Evolutionary conservation across 225 moss, liverwort and hornwort species (phyloP).

Genomic region (Marchantia paleacea): DNA sequence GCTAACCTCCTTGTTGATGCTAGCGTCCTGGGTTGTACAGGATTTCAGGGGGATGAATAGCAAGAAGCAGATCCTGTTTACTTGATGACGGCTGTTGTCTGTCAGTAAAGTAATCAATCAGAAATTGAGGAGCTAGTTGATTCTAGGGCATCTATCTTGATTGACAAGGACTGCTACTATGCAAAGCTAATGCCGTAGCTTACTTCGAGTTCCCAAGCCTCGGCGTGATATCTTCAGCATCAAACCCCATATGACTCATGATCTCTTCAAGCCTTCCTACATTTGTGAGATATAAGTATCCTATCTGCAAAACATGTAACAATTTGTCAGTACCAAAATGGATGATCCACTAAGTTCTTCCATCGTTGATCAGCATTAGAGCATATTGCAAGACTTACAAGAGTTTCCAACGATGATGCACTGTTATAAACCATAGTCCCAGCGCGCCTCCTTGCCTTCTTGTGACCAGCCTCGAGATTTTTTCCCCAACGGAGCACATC

Average conservation of each 20-base stretch:
- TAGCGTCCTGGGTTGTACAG: no score
- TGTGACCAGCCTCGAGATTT: constrained; percentile 88
- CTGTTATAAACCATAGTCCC: constrained; percentile 74
- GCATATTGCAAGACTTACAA: constrained; percentile 44
- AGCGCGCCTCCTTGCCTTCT: constrained; percentile 76
- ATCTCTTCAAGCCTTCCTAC: constrained; percentile 63
- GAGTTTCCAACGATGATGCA: constrained; percentile 93
- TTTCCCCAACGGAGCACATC: constrained; percentile 94
- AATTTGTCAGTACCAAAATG: background rate
- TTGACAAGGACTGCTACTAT: background rate
- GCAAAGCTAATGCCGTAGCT: background rate
- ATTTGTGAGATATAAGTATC: constrained; percentile 83
- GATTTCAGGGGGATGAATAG: background rate
- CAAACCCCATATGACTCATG: constrained; percentile 73
- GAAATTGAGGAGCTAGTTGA: background rate
- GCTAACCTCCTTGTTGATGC: background rate
- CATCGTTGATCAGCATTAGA: background rate
- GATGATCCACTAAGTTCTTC: background rate
- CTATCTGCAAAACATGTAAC: constrained; percentile 59
- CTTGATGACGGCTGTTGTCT: no score
- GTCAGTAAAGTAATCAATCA: background rate
- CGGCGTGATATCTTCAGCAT: constrained; percentile 29
- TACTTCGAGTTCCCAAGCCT: background rate
- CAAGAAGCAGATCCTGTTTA: background rate
- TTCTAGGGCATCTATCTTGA: background rate